phyloP scores from a whole-genome alignment of 371 early-diverging fungal species.

The Mucor piriformis region DNA sequence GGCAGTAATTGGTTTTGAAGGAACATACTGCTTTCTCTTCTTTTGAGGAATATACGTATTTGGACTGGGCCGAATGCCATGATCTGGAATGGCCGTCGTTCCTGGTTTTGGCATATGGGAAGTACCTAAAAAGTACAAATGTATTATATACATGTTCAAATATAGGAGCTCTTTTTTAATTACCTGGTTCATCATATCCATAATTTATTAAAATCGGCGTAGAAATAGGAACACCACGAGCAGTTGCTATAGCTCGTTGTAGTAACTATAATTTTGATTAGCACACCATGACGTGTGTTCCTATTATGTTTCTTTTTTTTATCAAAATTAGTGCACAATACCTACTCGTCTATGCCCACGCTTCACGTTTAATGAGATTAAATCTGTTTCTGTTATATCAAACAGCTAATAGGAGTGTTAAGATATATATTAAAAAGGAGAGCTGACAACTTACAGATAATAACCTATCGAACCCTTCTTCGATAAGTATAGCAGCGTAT shows the following conservation, averaged over 20 bases:
- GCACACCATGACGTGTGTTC: too few relatives aligned
- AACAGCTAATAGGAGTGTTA: slow-evolving; percentile 34
- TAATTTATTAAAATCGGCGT: slow-evolving; percentile 29
- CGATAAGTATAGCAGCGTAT: slow-evolving; percentile 32
- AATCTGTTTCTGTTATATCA: slow-evolving; percentile 52
- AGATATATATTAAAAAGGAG: neutral
- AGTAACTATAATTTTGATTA: slow-evolving; percentile 31
- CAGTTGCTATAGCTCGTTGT: slow-evolving; percentile 44
- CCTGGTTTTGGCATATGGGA: slow-evolving; percentile 17
- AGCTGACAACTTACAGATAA: slow-evolving; percentile 17
- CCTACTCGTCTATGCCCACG: slow-evolving; percentile 58
- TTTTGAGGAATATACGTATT: neutral
- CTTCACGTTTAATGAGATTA: slow-evolving; percentile 47
- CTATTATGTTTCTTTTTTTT: neutral
- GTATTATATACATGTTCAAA: neutral
- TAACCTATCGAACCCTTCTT: slow-evolving; percentile 44
- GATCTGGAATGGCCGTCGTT: neutral
- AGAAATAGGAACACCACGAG: slow-evolving; percentile 33
- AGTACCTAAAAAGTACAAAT: slow-evolving; percentile 6
- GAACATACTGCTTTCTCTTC: slow-evolving; percentile 19
- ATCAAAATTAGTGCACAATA: slow-evolving; percentile 19
- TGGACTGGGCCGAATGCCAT: neutral
- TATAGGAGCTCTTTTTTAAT: neutral
- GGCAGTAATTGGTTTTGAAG: slow-evolving; percentile 18
- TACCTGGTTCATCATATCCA: slow-evolving; percentile 22